Percentiles rank a stretch among this genome's conserved stretches.
phyloP scores from a whole-genome alignment of 768 basidiomycete genomes.

The Mycena alexandri region DNA sequence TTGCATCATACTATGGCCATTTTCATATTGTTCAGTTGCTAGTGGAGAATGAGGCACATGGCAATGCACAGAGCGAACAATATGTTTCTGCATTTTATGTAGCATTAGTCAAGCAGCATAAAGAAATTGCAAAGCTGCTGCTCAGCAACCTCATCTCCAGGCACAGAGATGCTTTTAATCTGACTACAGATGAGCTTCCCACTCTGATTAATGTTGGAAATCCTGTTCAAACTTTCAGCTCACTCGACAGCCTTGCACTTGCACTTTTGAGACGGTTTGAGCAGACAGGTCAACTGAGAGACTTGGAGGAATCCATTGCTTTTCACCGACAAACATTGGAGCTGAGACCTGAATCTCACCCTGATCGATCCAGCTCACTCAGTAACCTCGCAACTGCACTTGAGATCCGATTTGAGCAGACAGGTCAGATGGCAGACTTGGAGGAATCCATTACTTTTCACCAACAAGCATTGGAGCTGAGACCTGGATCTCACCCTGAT shows the following conservation, averaged over 20 bases:
- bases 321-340: no score
- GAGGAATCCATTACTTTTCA: conserved; percentile 2
- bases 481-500: no score
- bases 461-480: no score
- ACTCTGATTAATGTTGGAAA: neutral
- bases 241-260: neutral
- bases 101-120: no score
- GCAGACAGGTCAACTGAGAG: no score
- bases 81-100: conserved; percentile 12
- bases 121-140: neutral
- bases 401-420: no score
- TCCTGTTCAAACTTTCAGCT: neutral
- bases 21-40: no score
- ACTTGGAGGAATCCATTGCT: no score
- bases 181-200: neutral
- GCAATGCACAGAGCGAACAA: conserved; percentile 1
- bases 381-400: no score
- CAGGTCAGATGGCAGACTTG: conserved; percentile 6
- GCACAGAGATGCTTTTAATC: neutral
- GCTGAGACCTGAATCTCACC: no score
- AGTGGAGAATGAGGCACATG: neutral
- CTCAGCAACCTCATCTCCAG: conserved; percentile 3
- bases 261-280: no score
- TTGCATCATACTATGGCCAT: neutral
- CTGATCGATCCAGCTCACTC: no score